Evolutionary conservation across 1,284 basidiomycete species (phyloP).

Genomic region (Ustilago tritici): DNA sequence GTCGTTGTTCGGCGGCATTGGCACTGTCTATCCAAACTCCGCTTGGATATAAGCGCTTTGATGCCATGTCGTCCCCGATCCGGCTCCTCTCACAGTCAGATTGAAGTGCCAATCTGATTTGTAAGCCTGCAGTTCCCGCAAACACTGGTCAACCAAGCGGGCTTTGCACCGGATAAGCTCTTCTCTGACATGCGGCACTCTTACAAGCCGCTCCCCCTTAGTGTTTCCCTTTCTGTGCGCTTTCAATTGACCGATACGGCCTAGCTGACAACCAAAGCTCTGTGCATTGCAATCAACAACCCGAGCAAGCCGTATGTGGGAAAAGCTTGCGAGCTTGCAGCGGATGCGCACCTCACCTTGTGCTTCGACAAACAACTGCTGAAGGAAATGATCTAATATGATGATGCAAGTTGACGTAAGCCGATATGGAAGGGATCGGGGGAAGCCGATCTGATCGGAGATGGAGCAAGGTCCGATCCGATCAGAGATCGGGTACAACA

Average conservation of each 20-base stretch:
- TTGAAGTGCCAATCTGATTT: background rate
- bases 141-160: background rate
- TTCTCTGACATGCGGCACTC: background rate
- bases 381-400: too few relatives aligned
- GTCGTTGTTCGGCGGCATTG: background rate
- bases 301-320: background rate
- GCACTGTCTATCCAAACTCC: background rate
- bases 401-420: too few relatives aligned
- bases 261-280: background rate
- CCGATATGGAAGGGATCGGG: too few relatives aligned
- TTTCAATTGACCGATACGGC: background rate
- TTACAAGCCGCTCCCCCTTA: background rate
- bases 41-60: background rate
- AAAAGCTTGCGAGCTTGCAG: background rate
- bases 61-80: background rate
- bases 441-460: too few relatives aligned
- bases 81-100: background rate
- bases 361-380: background rate
- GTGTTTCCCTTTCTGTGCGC: background rate
- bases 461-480: too few relatives aligned
- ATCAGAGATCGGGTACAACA: too few relatives aligned
- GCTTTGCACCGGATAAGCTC: background rate
- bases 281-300: background rate
- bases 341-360: background rate
- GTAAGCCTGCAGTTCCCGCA: background rate